Percentiles rank a stretch among this genome's conserved stretches.
Conservation (phyloP, 768 basidiomycete genomes). For the Psilocybe subaeruginosa region DNA sequence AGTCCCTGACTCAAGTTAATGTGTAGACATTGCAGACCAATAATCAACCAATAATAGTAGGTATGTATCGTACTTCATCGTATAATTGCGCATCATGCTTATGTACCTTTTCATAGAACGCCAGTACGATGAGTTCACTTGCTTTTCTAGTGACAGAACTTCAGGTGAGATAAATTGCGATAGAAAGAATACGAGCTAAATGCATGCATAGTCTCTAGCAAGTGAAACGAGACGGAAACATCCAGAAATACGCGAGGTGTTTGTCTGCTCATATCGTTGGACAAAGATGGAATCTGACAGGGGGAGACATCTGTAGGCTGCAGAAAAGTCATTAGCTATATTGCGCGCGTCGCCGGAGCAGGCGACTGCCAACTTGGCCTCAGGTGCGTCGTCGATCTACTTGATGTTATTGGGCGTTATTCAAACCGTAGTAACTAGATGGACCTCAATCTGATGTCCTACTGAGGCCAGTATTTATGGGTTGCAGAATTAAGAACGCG, state of each 20-base stretch:
- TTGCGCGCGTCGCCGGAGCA: conserved; percentile 83
- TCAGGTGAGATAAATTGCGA: conserved; percentile 36
- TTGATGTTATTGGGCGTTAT: neutral
- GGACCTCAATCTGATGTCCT: conserved; percentile 81
- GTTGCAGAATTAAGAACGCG: conserved; percentile 88
- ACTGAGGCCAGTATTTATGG: conserved; percentile 89
- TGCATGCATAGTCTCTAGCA: conserved; percentile 64
- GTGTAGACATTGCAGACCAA: too few species aligned
- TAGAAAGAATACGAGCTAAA: neutral
- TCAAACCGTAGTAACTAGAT: conserved; percentile 43
- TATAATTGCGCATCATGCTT: too few species aligned
- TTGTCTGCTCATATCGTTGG: conserved; percentile 21
- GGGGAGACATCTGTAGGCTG: conserved; percentile 51
- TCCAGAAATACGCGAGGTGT: conserved; percentile 92
- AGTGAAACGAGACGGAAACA: conserved; percentile 89
- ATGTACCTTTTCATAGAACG: neutral
- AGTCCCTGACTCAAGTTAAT: neutral
- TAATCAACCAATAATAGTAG: too few species aligned
- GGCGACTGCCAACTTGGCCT: conserved; percentile 69
- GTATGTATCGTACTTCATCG: too few species aligned
- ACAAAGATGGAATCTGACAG: conserved; percentile 17
- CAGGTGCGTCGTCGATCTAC: conserved; percentile 53
- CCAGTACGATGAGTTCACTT: conserved; percentile 58
- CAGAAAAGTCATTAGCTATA: conserved; percentile 84
- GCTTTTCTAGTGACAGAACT: conserved; percentile 76